Evolutionary conservation across 495 filamentous ascomycete genomes (phyloP).

Genomic region (Xylaria acuta): DNA sequence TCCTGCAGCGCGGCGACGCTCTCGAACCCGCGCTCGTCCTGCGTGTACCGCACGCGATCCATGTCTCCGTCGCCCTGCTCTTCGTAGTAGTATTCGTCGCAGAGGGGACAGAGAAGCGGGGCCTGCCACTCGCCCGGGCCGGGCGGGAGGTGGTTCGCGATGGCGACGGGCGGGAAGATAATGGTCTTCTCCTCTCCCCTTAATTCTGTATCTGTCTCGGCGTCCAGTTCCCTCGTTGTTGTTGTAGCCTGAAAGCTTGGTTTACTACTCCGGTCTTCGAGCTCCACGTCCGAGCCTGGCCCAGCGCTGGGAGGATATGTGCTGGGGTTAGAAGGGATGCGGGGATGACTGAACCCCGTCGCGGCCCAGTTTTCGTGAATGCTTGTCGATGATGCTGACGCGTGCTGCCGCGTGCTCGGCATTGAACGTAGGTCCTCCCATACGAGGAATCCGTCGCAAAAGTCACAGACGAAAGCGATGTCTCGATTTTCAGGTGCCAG

Average conservation of each 20-base stretch:
- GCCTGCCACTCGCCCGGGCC: conserved; percentile 49
- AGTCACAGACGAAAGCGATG: conserved; percentile 57
- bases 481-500: conserved; percentile 38
- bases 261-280: conserved; percentile 15
- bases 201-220: conserved; percentile 25
- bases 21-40: conserved; percentile 52
- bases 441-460: conserved; percentile 55
- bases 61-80: conserved; percentile 54
- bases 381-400: conserved; percentile 22
- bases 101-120: conserved; percentile 52
- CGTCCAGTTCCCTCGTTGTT: neutral
- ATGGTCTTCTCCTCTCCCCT: conserved; percentile 46
- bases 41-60: conserved; percentile 43
- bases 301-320: neutral
- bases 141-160: conserved; percentile 56
- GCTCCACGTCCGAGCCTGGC: conserved; percentile 20
- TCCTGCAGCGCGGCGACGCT: conserved; percentile 48
- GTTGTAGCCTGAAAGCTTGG: conserved; percentile 33
- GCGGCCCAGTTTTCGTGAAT: conserved; percentile 28
- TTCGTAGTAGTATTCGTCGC: conserved; percentile 55
- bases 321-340: neutral
- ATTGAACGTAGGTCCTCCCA: conserved; percentile 53
- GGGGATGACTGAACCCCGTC: conserved; percentile 22
- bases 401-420: conserved; percentile 42
- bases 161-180: conserved; percentile 55